Conservation (phyloP, 2,329 filamentous ascomycete species). For the Didymella segeticola region DNA sequence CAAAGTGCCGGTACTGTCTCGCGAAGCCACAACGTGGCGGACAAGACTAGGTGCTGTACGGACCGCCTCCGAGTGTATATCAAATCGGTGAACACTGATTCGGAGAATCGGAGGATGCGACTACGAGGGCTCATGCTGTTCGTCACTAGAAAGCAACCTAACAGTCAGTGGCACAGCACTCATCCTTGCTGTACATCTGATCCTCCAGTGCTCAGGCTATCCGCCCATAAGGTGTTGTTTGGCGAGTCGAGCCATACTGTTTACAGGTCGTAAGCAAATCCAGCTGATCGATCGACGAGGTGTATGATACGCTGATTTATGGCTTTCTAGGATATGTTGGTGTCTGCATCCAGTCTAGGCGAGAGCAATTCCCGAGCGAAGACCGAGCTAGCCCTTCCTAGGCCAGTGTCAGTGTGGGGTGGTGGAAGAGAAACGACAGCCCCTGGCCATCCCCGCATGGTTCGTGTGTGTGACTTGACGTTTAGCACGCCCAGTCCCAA, state of each 20-base stretch:
- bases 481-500: slow-evolving; percentile 5
- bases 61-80: slow-evolving; percentile 18
- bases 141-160: background rate
- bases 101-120: slow-evolving; percentile 1
- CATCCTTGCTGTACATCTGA: background rate
- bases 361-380: slow-evolving; percentile 10
- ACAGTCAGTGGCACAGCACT: slow-evolving; percentile 4
- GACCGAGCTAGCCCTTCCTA: background rate
- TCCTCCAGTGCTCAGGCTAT: background rate
- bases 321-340: background rate
- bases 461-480: slow-evolving; percentile 11
- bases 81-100: slow-evolving; percentile 5
- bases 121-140: background rate
- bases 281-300: slow-evolving; percentile 13
- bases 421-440: background rate
- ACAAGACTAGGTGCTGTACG: slow-evolving; percentile 5
- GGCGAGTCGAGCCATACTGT: background rate
- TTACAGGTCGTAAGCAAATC: background rate
- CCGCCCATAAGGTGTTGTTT: background rate
- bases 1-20: slow-evolving; percentile 4
- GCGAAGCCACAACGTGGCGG: slow-evolving; percentile 17
- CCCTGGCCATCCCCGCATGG: slow-evolving; percentile 17
- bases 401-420: background rate
- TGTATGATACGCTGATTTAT: slow-evolving; percentile 8
- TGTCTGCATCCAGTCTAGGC: slow-evolving; percentile 3